Conservation (phyloP, 1,284 basidiomycete species). For the Tilletia indica region DNA sequence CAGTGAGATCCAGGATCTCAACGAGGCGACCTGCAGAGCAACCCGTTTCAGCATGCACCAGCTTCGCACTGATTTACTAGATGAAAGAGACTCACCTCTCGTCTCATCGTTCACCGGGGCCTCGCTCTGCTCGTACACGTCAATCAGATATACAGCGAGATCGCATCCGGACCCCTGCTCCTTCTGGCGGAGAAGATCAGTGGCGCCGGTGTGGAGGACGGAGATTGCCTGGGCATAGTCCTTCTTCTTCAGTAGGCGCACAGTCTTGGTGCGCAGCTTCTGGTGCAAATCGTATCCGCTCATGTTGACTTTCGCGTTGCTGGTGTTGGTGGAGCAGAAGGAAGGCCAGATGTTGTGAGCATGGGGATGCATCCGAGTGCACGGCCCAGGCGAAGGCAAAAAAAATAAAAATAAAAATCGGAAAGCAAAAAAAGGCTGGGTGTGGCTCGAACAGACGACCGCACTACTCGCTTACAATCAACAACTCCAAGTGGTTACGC, state of each 20-base stretch:
- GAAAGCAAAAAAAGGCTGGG: too few relatives aligned
- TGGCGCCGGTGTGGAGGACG: conserved; percentile 41
- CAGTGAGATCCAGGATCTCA: conserved; percentile 36
- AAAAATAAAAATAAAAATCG: too few relatives aligned
- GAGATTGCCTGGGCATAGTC: conserved; percentile 49
- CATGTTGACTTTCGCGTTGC: background rate
- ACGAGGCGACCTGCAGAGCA: conserved; percentile 32
- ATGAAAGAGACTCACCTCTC: conserved; percentile 24
- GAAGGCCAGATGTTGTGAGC: too few relatives aligned
- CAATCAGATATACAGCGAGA: conserved; percentile 51
- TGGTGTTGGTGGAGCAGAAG: background rate
- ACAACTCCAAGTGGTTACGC: too few relatives aligned
- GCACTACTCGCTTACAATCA: too few relatives aligned
- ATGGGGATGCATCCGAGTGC: too few relatives aligned
- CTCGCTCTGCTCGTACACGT: conserved; percentile 43
- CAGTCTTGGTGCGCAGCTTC: conserved; percentile 53
- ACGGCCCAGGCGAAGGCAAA: too few relatives aligned
- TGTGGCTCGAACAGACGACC: too few relatives aligned
- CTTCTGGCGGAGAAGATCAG: conserved; percentile 39
- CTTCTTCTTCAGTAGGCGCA: conserved; percentile 52
- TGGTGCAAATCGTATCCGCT: conserved; percentile 54
- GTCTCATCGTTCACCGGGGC: conserved; percentile 30
- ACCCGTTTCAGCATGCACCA: background rate
- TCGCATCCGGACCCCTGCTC: conserved; percentile 54
- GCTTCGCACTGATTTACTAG: background rate